Conservation (phyloP, 129 eudicot species). For the Logfia minima region DNA sequence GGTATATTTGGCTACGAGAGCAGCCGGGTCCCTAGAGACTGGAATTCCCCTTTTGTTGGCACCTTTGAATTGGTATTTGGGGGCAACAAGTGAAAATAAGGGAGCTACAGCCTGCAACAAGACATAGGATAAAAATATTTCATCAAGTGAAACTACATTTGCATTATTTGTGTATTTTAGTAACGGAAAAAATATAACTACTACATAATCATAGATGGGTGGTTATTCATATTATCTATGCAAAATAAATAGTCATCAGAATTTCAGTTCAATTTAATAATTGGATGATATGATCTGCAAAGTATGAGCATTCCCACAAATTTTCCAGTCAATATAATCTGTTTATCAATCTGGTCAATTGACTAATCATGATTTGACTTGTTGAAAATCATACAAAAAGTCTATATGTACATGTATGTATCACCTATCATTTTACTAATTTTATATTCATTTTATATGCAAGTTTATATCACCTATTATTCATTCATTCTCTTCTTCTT, state of each 20-base stretch:
- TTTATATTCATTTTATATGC: not conserved
- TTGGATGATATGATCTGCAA: not conserved
- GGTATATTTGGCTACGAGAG: slow-evolving; percentile 85
- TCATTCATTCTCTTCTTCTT: not conserved
- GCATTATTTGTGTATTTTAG: not conserved
- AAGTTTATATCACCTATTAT: not conserved
- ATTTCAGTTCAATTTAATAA: too few species aligned
- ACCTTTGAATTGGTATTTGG: slow-evolving; percentile 96
- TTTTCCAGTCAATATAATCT: not conserved
- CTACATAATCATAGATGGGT: not conserved
- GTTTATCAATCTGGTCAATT: not conserved
- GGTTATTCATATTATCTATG: not conserved
- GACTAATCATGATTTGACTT: not conserved
- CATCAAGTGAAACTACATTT: not conserved
- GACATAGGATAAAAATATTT: not conserved
- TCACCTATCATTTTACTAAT: not conserved
- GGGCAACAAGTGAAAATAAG: slow-evolving; percentile 81
- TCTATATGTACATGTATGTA: not conserved
- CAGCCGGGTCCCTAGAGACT: slow-evolving; percentile 91
- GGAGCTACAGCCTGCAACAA: slow-evolving; percentile 87
- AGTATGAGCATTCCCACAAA: not conserved
- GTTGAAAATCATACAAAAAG: not conserved
- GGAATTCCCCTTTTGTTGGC: slow-evolving; percentile 94
- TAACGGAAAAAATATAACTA: not conserved
- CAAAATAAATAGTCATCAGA: too few species aligned